Conservation (phyloP, 805 yeast genomes). For the Barnettozyma pratensis region DNA sequence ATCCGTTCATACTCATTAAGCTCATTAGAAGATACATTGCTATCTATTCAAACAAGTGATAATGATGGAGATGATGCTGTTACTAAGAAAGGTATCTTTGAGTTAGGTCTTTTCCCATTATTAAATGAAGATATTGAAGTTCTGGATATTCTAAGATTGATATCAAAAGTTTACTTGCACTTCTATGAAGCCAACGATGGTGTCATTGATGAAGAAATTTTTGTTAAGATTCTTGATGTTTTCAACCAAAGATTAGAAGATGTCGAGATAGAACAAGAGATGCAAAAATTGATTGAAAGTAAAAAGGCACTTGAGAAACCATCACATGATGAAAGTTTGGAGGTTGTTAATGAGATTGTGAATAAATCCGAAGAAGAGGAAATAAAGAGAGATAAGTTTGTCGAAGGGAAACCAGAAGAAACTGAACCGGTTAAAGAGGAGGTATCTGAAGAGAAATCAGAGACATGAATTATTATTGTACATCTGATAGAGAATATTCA, state of each 20-base stretch:
- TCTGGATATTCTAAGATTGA: slow-evolving; percentile 57
- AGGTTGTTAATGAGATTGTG: background rate
- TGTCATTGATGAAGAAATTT: slow-evolving; percentile 30
- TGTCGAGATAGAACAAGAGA: slow-evolving; percentile 31
- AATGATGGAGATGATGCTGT: slow-evolving; percentile 28
- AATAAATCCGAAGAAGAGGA: background rate
- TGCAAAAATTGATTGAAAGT: slow-evolving; percentile 32
- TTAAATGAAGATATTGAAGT: slow-evolving; percentile 65
- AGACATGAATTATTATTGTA: too few relatives aligned
- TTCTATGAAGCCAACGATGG: slow-evolving; percentile 34
- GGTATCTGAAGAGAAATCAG: too few relatives aligned
- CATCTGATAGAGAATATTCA: too few relatives aligned
- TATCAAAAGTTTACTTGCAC: slow-evolving; percentile 60
- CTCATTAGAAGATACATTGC: slow-evolving; percentile 46
- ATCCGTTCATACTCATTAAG: slow-evolving; percentile 62
- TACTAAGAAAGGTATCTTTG: slow-evolving; percentile 55
- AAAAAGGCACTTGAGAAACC: slow-evolving; percentile 30
- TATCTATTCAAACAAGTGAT: slow-evolving; percentile 23
- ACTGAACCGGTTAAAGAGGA: too few relatives aligned
- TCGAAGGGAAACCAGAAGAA: too few relatives aligned
- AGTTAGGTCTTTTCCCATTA: slow-evolving; percentile 70
- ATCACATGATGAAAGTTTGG: background rate
- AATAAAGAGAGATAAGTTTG: background rate
- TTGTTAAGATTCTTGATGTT: slow-evolving; percentile 31
- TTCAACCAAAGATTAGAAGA: slow-evolving; percentile 36